Base-by-base conservation (phyloP, 441 rosid species). In the Arabidopsis lyrata region DNA sequence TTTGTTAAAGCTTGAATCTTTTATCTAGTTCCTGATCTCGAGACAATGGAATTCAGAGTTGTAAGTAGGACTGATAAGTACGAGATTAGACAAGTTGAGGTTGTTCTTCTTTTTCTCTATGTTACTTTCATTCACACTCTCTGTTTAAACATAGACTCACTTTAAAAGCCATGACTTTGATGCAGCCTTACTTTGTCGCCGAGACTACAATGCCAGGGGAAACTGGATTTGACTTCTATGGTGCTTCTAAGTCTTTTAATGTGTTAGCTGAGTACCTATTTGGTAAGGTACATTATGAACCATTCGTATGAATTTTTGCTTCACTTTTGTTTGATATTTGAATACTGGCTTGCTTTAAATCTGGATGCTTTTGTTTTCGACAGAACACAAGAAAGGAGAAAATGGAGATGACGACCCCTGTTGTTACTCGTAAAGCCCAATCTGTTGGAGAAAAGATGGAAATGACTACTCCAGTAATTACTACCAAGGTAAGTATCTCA, bases 361-460 rank as follows among this genome's bases (percentile, higher is more conserved):
- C 3, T 54, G 63, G 34, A 20, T 68, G 11, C 66, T 57, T 32
- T 5, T 61, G 60, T 44, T 54, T 65, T 42, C 42, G 14, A 59
- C 74, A 94, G 99, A 94, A 94, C 77, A 81, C 78, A 1, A 57
- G 42, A 2, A 82, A 58, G 63, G 90, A 92, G 83, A 82, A 56
- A 77, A 90, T 88, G 97, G 93, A 91, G 78, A 94, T 94, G 98
- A 91, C 93, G 1, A 94, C 96, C 3, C 97, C 96, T 60, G 97
- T 94, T 66, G 57, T 87, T 68, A 90, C 95, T 3, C 85, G 88
- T 38, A 86, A 85, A 81, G 66, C 75, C 72, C 78, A 80, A 14
- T 75, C 92, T 70, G 85, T 63, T 78, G 98, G 97, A 38, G 83
- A 90, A 74, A 88, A 74, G 73, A 94, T 90, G 97, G 93, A 90